Percentiles rank a stretch among this genome's conserved stretches.
Evolutionary conservation across 2,329 filamentous ascomycete species (phyloP).

Genomic region (Penicillium expansum): DNA sequence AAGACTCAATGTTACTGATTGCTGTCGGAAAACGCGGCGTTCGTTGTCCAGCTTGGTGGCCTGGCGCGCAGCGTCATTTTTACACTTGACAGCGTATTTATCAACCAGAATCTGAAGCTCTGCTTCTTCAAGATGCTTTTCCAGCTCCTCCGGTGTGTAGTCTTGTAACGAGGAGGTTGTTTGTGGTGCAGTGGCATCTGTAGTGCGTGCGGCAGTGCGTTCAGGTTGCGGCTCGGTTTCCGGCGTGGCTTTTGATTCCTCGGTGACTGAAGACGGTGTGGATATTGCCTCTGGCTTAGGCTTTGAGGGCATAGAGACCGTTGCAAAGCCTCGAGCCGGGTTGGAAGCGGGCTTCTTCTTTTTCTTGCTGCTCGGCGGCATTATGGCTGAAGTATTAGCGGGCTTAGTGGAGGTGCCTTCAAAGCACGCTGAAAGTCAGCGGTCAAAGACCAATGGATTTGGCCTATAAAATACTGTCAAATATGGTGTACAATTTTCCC

Average conservation of each 20-base stretch:
- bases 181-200: conserved; percentile 15
- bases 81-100: conserved; percentile 74
- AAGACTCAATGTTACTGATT: conserved; percentile 71
- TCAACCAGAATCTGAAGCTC: conserved; percentile 86
- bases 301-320: conserved; percentile 86
- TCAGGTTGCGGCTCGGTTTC: conserved; percentile 31
- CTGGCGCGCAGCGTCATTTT: conserved; percentile 75
- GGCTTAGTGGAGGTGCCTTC: conserved; percentile 12
- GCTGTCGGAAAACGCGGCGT: conserved; percentile 72
- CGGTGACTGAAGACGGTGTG: conserved; percentile 28
- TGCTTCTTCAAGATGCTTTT: conserved; percentile 83
- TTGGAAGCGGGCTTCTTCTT: conserved; percentile 90
- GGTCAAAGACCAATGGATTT: neutral
- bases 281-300: conserved; percentile 52
- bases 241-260: conserved; percentile 31
- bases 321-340: conserved; percentile 88
- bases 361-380: conserved; percentile 74
- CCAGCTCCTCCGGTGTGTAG: conserved; percentile 82
- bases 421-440: conserved; percentile 7
- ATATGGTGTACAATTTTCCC: conserved; percentile 1
- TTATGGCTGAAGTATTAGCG: conserved; percentile 35
- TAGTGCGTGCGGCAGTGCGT: conserved; percentile 18
- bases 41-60: conserved; percentile 79
- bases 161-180: conserved; percentile 46
- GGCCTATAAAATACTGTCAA: neutral